A percentile compares a stretch with the other conserved stretches of the same genome.
Conservation (phyloP, 163 green algal genomes). For the Chlorella variabilis region DNA sequence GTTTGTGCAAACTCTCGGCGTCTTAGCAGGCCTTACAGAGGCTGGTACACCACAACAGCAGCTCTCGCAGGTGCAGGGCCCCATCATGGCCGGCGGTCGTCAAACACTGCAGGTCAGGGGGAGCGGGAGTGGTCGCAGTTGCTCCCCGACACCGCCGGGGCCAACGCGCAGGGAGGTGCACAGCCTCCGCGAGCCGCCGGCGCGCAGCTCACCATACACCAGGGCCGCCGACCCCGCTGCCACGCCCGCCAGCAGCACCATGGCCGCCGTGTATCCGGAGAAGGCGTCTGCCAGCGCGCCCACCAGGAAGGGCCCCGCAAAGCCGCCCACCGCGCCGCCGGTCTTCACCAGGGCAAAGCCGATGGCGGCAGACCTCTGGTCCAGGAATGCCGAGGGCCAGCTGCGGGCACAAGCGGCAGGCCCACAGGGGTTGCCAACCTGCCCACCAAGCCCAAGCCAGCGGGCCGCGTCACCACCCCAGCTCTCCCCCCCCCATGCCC, state of each 20-base stretch:
- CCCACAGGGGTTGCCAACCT: not conserved
- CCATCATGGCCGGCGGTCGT: not conserved
- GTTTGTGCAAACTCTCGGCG: too few species aligned
- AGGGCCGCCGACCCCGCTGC: not conserved
- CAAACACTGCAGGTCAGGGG: constrained; percentile 10
- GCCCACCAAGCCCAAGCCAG: not conserved
- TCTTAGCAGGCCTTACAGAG: too few species aligned
- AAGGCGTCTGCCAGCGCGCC: constrained; percentile 29
- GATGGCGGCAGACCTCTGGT: constrained; percentile 3
- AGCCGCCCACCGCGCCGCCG: not conserved
- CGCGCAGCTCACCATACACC: too few species aligned
- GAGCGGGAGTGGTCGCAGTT: too few species aligned
- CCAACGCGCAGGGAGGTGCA: too few species aligned
- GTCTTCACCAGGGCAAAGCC: constrained; percentile 51
- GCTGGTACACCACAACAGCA: too few species aligned
- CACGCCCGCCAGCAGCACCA: constrained; percentile 34
- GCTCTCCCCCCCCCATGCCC: not conserved
- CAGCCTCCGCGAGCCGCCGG: too few species aligned
- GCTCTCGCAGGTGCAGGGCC: too few species aligned
- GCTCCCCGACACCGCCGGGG: too few species aligned
- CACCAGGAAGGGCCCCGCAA: constrained; percentile 31
- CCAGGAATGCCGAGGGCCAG: constrained; percentile 42
- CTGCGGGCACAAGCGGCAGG: not conserved
- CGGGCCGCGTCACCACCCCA: not conserved
- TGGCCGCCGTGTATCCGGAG: constrained; percentile 5